Evolutionary conservation across 2,329 filamentous ascomycete genomes (phyloP).

Genomic region (Zarea fungicola): DNA sequence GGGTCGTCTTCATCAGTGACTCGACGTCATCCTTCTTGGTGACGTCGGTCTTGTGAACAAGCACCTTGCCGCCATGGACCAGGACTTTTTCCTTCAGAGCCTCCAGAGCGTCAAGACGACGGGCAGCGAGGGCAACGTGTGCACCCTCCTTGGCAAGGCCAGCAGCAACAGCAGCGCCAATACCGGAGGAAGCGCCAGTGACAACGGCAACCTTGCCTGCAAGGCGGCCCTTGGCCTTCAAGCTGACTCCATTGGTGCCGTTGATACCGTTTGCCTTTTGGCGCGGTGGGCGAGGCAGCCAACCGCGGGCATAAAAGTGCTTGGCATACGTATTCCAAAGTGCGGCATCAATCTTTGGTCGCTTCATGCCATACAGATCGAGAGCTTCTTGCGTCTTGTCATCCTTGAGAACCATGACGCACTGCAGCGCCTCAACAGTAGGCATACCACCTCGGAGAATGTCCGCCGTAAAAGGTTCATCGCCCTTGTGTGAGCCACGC

Average conservation of each 20-base stretch:
- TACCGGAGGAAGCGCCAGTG: conserved; percentile 76
- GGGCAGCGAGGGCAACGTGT: conserved; percentile 66
- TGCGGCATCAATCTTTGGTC: conserved; percentile 63
- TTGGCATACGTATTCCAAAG: conserved; percentile 75
- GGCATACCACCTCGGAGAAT: conserved; percentile 80
- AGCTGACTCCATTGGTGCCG: neutral
- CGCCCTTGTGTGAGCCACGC: conserved; percentile 58
- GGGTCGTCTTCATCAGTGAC: conserved; percentile 54
- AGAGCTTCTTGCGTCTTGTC: conserved; percentile 59
- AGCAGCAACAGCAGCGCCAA: conserved; percentile 67
- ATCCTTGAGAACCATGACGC: conserved; percentile 70
- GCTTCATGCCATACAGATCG: conserved; percentile 45
- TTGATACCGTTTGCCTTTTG: conserved; percentile 32
- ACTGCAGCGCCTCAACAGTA: conserved; percentile 62
- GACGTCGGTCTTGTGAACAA: conserved; percentile 67
- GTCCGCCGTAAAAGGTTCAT: conserved; percentile 70
- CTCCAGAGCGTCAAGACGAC: conserved; percentile 64
- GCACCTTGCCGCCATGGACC: conserved; percentile 55
- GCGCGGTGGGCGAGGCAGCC: conserved; percentile 60
- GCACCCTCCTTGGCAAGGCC: conserved; percentile 67
- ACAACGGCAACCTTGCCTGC: conserved; percentile 67
- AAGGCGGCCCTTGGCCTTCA: conserved; percentile 47
- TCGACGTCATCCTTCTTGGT: conserved; percentile 63
- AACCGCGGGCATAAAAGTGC: conserved; percentile 75
- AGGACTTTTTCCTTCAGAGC: conserved; percentile 57